Conservation (phyloP, 2,329 filamentous ascomycete genomes). For the Fusarium decemcellulare region DNA sequence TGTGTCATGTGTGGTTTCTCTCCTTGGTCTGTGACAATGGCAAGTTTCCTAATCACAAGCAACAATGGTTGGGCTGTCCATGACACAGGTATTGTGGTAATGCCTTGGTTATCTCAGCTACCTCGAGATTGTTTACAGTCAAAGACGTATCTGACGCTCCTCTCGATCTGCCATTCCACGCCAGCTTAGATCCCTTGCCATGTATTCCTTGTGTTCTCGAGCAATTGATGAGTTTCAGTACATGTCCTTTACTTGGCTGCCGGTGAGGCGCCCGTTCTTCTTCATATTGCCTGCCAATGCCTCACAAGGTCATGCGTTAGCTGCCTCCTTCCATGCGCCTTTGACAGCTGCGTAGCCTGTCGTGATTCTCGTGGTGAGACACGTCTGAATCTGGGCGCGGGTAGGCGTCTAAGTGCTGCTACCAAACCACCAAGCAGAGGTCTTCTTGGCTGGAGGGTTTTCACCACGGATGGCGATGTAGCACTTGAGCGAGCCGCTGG, state of each 20-base stretch:
- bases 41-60: too few relatives aligned
- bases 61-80: neutral
- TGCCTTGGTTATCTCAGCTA: neutral
- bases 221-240: slow-evolving; percentile 7
- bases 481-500: slow-evolving; percentile 43
- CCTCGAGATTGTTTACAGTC: neutral
- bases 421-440: slow-evolving; percentile 39
- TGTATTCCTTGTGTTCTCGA: neutral
- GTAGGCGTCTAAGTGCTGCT: slow-evolving; percentile 10
- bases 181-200: neutral
- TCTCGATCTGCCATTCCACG: neutral
- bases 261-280: neutral
- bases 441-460: slow-evolving; percentile 14
- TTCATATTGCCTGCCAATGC: neutral
- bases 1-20: slow-evolving; percentile 17
- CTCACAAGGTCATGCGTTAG: too few relatives aligned
- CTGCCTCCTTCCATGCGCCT: neutral
- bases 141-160: neutral
- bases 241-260: slow-evolving; percentile 2
- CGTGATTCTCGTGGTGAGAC: neutral
- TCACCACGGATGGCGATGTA: slow-evolving; percentile 45
- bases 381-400: neutral
- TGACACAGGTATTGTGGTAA: neutral
- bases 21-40: too few relatives aligned
- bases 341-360: neutral